phyloP scores from a whole-genome alignment of 768 basidiomycete species.

The Butyriboletus loyo region DNA sequence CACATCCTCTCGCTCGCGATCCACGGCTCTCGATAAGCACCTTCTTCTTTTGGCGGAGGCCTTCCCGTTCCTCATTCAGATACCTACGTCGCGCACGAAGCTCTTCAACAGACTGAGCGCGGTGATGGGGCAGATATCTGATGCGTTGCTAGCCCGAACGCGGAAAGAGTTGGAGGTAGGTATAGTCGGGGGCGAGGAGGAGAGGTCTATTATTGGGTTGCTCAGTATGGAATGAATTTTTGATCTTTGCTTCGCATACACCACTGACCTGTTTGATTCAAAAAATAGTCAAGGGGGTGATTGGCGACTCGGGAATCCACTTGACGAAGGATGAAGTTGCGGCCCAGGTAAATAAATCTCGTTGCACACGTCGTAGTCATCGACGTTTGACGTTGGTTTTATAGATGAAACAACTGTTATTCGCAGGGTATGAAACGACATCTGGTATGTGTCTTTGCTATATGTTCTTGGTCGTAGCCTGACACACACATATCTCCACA shows the following conservation, averaged over 20 bases:
- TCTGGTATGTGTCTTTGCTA: constrained; percentile 8
- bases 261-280: background rate
- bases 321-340: constrained; percentile 30
- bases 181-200: constrained; percentile 17
- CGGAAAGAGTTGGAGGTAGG: constrained; percentile 30
- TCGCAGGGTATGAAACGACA: constrained; percentile 23
- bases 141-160: constrained; percentile 36
- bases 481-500: background rate
- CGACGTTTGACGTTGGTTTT: background rate
- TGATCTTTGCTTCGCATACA: constrained; percentile 20
- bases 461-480: too few species aligned
- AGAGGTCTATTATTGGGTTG: constrained; percentile 26
- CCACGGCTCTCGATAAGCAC: constrained; percentile 25
- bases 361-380: background rate
- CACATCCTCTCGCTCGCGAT: constrained; percentile 12
- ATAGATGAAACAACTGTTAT: constrained; percentile 16
- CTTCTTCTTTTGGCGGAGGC: constrained; percentile 36
- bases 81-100: constrained; percentile 36
- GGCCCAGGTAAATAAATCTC: constrained; percentile 15
- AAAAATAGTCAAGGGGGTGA: constrained; percentile 36
- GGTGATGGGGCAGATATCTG: constrained; percentile 39
- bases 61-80: constrained; percentile 34
- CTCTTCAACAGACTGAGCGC: constrained; percentile 25
- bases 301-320: constrained; percentile 17
- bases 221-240: constrained; percentile 19